phyloP scores from a whole-genome alignment of 2,329 filamentous ascomycete genomes.

The Coccinonectria pachysandricola region DNA sequence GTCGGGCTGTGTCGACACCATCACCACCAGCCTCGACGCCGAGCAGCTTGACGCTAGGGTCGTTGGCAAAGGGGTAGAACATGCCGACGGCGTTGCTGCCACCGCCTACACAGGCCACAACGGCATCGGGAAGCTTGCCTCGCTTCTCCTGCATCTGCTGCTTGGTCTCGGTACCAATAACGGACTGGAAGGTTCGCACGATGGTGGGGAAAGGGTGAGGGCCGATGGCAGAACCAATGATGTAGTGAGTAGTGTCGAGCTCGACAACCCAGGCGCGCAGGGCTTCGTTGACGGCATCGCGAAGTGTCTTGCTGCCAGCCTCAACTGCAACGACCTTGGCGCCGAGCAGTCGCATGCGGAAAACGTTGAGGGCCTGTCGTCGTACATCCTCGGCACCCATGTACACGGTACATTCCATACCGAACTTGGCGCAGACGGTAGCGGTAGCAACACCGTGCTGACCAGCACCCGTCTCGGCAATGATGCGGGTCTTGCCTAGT shows the following conservation, averaged over 20 bases:
- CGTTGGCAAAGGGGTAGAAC: slow-evolving; percentile 93
- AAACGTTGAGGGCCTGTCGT: slow-evolving; percentile 92
- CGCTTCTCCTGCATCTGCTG: slow-evolving; percentile 75
- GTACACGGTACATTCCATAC: slow-evolving; percentile 95
- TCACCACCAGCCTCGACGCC: slow-evolving; percentile 95
- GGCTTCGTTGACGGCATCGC: slow-evolving; percentile 90
- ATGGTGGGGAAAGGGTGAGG: slow-evolving; percentile 98
- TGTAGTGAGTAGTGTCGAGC: slow-evolving; percentile 92
- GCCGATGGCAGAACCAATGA: slow-evolving; percentile 94
- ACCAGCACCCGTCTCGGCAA: slow-evolving; percentile 93
- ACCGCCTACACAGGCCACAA: slow-evolving; percentile 92
- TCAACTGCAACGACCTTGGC: slow-evolving; percentile 90
- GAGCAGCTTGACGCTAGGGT: slow-evolving; percentile 74
- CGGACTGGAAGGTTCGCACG: slow-evolving; percentile 91
- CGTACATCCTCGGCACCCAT: slow-evolving; percentile 98
- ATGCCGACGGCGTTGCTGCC: slow-evolving; percentile 94
- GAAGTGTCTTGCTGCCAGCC: slow-evolving; percentile 72
- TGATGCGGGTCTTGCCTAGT: slow-evolving; percentile 92
- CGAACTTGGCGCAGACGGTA: slow-evolving; percentile 95
- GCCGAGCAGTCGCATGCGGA: slow-evolving; percentile 93
- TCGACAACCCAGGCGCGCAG: slow-evolving; percentile 88
- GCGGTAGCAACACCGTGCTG: slow-evolving; percentile 97
- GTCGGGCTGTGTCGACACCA: slow-evolving; percentile 72
- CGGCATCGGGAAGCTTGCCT: slow-evolving; percentile 86
- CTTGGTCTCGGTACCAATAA: slow-evolving; percentile 93